Conservation (phyloP, 805 yeast genomes). For the Sungouiozyma intestinalis region DNA sequence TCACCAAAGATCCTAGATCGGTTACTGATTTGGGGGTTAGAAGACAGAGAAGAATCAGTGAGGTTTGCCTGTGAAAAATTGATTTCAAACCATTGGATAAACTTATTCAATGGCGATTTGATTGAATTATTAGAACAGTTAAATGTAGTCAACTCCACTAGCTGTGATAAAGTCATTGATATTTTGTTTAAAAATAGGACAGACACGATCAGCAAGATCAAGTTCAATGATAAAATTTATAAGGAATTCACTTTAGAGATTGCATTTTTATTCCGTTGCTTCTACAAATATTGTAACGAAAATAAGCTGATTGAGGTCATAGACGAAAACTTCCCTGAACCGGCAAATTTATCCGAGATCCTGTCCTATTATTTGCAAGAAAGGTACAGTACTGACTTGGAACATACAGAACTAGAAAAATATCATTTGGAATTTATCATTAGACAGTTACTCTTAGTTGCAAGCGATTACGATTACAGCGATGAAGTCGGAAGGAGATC, state of each 20-base stretch:
- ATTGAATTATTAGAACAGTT: constrained; percentile 60
- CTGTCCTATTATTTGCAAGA: constrained; percentile 46
- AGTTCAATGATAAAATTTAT: constrained; percentile 62
- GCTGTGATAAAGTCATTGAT: constrained; percentile 59
- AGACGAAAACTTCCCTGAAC: constrained; percentile 69
- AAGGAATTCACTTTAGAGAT: constrained; percentile 59
- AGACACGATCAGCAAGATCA: constrained; percentile 51
- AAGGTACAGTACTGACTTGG: constrained; percentile 26
- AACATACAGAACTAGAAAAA: constrained; percentile 32
- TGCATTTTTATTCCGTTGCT: constrained; percentile 59
- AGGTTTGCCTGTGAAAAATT: constrained; percentile 59
- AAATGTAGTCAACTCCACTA: constrained; percentile 55
- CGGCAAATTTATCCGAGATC: constrained; percentile 54
- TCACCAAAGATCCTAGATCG: constrained; percentile 45
- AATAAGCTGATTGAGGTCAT: constrained; percentile 42
- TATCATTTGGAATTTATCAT: constrained; percentile 62
- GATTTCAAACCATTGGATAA: constrained; percentile 66
- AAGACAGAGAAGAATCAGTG: constrained; percentile 73
- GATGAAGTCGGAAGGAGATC: constrained; percentile 86
- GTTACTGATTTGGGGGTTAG: constrained; percentile 72
- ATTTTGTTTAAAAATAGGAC: constrained; percentile 50
- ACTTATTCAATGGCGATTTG: constrained; percentile 55
- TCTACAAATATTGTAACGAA: constrained; percentile 52
- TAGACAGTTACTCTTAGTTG: constrained; percentile 58
- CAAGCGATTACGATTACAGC: constrained; percentile 68